phyloP scores from a whole-genome alignment of 768 basidiomycete species.

The Macrolepiota albuminosa region DNA sequence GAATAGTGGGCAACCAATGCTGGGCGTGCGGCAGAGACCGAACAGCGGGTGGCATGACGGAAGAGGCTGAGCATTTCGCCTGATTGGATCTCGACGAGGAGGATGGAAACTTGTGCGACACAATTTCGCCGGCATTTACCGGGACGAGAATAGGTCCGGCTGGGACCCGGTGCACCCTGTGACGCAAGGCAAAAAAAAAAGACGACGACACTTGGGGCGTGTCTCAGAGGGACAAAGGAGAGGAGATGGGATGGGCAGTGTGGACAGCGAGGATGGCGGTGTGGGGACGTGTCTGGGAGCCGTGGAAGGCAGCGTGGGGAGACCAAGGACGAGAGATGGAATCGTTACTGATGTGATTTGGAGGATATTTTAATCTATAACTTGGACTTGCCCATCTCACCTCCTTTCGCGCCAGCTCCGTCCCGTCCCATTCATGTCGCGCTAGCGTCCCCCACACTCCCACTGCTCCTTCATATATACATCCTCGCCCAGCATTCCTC shows the following conservation, averaged over 20 bases:
- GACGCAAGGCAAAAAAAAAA: constrained; percentile 2
- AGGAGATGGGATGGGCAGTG: background rate
- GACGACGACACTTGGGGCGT: background rate
- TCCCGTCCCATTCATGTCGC: constrained; percentile 27
- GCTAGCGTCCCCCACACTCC: constrained; percentile 13
- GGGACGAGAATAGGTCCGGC: background rate
- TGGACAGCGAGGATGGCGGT: background rate
- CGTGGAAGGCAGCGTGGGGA: background rate
- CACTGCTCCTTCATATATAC: constrained; percentile 5
- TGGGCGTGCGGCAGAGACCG: constrained; percentile 2
- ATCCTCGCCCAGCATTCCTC: constrained; percentile 5
- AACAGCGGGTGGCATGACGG: constrained; percentile 11
- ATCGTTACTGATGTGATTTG: constrained; percentile 16
- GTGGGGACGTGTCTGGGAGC: background rate
- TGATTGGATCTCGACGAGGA: background rate
- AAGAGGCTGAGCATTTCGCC: constrained; percentile 16
- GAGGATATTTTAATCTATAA: constrained; percentile 9
- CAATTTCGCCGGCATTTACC: constrained; percentile 9
- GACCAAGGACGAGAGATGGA: too few relatives aligned
- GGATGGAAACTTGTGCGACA: background rate
- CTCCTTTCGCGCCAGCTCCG: constrained; percentile 16
- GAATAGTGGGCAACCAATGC: constrained; percentile 7
- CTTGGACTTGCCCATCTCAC: constrained; percentile 13
- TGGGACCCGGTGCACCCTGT: constrained; percentile 18
- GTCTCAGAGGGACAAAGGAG: constrained; percentile 8